phyloP scores from a whole-genome alignment of 116 monocot genomes.

The Iris pallida region DNA sequence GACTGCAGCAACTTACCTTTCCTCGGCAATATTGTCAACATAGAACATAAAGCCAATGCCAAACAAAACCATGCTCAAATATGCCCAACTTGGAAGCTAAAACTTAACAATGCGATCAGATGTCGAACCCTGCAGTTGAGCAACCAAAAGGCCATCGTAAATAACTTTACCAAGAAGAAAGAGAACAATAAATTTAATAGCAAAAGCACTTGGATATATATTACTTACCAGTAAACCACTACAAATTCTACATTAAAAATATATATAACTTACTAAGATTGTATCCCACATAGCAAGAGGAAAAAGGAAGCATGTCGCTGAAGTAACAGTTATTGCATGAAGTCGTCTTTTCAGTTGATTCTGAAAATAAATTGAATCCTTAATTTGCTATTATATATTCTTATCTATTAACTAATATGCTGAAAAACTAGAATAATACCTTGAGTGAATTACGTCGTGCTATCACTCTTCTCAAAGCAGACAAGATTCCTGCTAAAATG shows the following conservation, averaged over 20 bases:
- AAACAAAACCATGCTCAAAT: constrained; percentile 80
- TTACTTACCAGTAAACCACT: no score
- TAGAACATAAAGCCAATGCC: constrained; percentile 90
- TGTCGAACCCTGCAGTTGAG: constrained; percentile 60
- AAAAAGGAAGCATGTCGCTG: constrained; percentile 94
- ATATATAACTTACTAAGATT: constrained; percentile 48
- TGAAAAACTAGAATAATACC: constrained; percentile 31
- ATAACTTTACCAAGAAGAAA: not conserved
- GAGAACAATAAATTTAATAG: not conserved
- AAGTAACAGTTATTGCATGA: constrained; percentile 89
- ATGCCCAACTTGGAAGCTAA: constrained; percentile 81
- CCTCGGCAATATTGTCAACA: constrained; percentile 87
- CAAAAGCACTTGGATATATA: no score
- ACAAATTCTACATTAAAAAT: not conserved
- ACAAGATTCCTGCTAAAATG: constrained; percentile 82
- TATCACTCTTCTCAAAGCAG: constrained; percentile 89
- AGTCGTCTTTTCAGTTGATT: constrained; percentile 93
- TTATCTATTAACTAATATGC: not conserved
- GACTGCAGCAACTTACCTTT: constrained; percentile 48
- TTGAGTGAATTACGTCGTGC: constrained; percentile 89
- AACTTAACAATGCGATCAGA: constrained; percentile 50
- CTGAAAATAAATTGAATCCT: constrained; percentile 29
- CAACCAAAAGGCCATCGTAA: constrained; percentile 7
- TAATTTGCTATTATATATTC: constrained; percentile 1
- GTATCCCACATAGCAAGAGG: constrained; percentile 93